Percentiles rank a stretch among this genome's conserved stretches.
Conservation (phyloP, 2,329 filamentous ascomycete species). For the Mycosphaerelloides madeirae region DNA sequence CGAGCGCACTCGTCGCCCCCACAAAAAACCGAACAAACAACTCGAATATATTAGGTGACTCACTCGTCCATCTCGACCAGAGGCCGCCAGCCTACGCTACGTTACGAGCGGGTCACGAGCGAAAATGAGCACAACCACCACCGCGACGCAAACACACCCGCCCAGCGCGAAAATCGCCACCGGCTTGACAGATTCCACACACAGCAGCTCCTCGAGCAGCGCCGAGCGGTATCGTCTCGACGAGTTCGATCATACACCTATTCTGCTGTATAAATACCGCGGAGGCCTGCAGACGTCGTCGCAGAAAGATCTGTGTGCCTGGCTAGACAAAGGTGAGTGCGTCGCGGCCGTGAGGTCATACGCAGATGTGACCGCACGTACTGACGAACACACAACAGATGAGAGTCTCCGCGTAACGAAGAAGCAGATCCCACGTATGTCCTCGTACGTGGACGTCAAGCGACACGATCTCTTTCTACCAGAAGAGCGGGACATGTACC, state of each 20-base stretch:
- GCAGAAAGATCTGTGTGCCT: conserved; percentile 41
- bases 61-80: conserved; percentile 10
- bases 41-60: conserved; percentile 5
- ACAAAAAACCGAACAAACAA: conserved; percentile 7
- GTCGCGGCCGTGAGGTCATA: background rate
- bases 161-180: conserved; percentile 28
- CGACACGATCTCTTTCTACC: conserved; percentile 43
- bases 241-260: conserved; percentile 39
- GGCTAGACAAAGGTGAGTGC: conserved; percentile 33
- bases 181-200: conserved; percentile 43
- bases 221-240: conserved; percentile 40
- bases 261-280: conserved; percentile 45
- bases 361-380: background rate
- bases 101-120: conserved; percentile 4
- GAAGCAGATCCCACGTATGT: conserved; percentile 44
- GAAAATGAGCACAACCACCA: conserved; percentile 19
- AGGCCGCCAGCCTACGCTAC: conserved; percentile 11
- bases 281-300: conserved; percentile 41
- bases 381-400: conserved; percentile 28
- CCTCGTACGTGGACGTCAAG: conserved; percentile 44
- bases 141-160: conserved; percentile 15
- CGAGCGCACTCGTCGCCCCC: conserved; percentile 8
- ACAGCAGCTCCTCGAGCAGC: conserved; percentile 37
- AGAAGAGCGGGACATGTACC: conserved; percentile 34
- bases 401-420: conserved; percentile 43